These are phyloP conservation scores for Boletus rufocinnamomeus DNA, from an alignment of 768 basidiomycete species.

Conservation along the genomic window DNA sequence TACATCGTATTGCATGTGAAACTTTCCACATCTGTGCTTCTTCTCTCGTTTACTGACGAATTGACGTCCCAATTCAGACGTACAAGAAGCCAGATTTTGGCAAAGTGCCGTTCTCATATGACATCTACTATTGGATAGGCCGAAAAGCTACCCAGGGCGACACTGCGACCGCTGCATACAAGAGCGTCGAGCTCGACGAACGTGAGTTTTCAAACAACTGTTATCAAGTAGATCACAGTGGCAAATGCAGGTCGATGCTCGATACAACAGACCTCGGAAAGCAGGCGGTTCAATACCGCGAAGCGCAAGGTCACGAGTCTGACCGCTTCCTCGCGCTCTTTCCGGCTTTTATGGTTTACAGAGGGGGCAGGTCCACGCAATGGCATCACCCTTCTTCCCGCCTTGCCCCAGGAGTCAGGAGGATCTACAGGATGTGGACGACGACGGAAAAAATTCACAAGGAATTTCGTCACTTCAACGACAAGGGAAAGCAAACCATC, in stretches of 20 bases:
- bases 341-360: slow-evolving; percentile 45
- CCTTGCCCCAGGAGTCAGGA: slow-evolving; percentile 25
- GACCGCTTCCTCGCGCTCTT: slow-evolving; percentile 52
- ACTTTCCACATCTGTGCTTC: neutral
- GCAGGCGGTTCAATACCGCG: slow-evolving; percentile 60
- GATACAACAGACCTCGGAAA: slow-evolving; percentile 41
- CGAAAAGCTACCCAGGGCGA: slow-evolving; percentile 61
- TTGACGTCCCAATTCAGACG: slow-evolving; percentile 41
- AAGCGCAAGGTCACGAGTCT: slow-evolving; percentile 62
- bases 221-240: neutral
- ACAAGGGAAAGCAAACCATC: slow-evolving; percentile 30
- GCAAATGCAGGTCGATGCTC: neutral
- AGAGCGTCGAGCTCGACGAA: slow-evolving; percentile 68
- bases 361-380: slow-evolving; percentile 29
- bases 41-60: neutral
- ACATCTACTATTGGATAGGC: slow-evolving; percentile 70
- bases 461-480: neutral
- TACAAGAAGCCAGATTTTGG: slow-evolving; percentile 52
- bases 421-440: slow-evolving; percentile 52
- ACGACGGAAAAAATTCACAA: slow-evolving; percentile 21
- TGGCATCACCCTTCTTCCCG: neutral
- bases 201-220: slow-evolving; percentile 11
- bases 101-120: slow-evolving; percentile 43
- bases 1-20: slow-evolving; percentile 64
- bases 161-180: slow-evolving; percentile 62